Percentiles rank a stretch among this genome's conserved stretches.
phyloP scores from a whole-genome alignment of 768 basidiomycete genomes.

The Termitomyces sp. region DNA sequence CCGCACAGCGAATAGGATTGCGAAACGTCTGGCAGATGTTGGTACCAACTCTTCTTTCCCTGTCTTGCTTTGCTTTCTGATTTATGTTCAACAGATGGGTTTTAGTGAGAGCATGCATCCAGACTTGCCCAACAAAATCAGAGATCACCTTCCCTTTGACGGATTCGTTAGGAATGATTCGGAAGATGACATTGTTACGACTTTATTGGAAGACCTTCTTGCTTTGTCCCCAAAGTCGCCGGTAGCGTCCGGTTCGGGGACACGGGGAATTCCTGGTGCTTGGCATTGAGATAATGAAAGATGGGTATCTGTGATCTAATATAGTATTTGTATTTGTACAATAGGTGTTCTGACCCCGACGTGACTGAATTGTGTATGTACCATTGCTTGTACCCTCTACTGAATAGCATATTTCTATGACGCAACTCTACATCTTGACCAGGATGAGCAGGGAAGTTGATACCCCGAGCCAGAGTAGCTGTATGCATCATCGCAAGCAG shows the following conservation, averaged over 20 bases:
- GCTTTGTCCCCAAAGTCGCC: constrained; percentile 35
- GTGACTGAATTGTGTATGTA: neutral
- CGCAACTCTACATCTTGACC: too few relatives aligned
- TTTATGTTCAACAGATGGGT: constrained; percentile 57
- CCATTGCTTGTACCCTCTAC: neutral
- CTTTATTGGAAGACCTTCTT: constrained; percentile 56
- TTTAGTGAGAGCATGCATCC: constrained; percentile 60
- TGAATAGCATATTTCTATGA: neutral
- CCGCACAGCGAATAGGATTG: constrained; percentile 48
- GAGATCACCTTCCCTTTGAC: constrained; percentile 41
- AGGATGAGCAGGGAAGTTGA: too few relatives aligned
- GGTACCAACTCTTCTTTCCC: constrained; percentile 20
- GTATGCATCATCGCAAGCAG: too few relatives aligned
- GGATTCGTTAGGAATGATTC: constrained; percentile 44
- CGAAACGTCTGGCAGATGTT: constrained; percentile 61
- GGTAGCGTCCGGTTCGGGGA: constrained; percentile 32
- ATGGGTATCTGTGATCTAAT: neutral
- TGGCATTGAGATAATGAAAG: constrained; percentile 32
- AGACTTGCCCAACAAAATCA: constrained; percentile 46
- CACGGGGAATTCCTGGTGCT: constrained; percentile 38
- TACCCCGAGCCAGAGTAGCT: too few relatives aligned
- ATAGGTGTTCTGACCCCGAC: neutral
- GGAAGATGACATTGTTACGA: constrained; percentile 67
- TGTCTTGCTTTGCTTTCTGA: neutral
- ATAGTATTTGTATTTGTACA: neutral